Conservation (phyloP, 176 grass and related monocot genomes). For the Cenchrus americanus region DNA sequence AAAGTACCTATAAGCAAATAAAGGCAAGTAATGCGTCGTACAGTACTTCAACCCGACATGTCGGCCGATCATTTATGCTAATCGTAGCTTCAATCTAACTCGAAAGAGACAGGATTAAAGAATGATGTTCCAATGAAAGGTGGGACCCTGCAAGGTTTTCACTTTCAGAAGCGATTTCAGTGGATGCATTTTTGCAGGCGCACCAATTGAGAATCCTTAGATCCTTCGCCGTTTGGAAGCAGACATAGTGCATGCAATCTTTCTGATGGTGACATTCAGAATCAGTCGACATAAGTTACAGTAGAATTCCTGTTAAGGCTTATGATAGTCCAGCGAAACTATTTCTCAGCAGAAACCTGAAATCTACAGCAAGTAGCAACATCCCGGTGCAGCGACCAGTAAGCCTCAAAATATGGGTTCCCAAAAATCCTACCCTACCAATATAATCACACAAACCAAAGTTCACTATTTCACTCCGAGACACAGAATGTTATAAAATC, state of each 20-base stretch:
- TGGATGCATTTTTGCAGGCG: neutral
- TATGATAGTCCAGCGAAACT: neutral
- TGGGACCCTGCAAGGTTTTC: neutral
- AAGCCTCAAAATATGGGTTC: neutral
- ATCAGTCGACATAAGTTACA: neutral
- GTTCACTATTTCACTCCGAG: too few species aligned
- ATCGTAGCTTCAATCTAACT: conserved; percentile 27
- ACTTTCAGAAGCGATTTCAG: conserved; percentile 12
- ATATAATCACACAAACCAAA: neutral
- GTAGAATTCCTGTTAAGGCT: neutral
- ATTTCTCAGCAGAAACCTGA: neutral
- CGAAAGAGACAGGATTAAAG: conserved; percentile 4
- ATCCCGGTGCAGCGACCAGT: neutral
- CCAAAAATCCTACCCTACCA: neutral
- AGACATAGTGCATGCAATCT: neutral
- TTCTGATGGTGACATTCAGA: neutral
- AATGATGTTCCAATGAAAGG: conserved; percentile 8
- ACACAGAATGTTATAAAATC: neutral
- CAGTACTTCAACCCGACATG: neutral
- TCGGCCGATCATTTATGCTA: neutral
- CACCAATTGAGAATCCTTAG: neutral
- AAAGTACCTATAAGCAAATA: neutral
- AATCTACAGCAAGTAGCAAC: neutral
- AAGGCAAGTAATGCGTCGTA: conserved; percentile 21
- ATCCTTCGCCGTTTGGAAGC: neutral